These are phyloP conservation scores for Trichosporon asahii DNA, from an alignment of 1,284 basidiomycete species.

Conservation along the genomic window DNA sequence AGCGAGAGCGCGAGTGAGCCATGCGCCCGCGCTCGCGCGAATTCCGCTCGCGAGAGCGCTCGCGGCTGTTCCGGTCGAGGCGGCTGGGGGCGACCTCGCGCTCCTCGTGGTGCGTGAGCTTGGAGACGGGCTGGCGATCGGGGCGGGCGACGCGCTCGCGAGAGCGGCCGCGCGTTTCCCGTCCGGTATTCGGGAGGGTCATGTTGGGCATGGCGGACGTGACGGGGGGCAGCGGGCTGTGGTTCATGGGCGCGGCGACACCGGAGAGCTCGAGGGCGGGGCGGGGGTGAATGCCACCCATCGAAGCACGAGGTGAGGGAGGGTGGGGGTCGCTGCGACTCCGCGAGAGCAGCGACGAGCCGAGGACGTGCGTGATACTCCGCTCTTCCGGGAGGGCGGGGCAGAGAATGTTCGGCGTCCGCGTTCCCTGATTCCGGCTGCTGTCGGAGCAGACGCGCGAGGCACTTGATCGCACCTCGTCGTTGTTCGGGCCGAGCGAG, in stretches of 20 bases:
- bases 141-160: conserved; percentile 33
- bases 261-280: conserved; percentile 14
- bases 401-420: conserved; percentile 20
- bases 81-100: conserved; percentile 41
- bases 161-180: conserved; percentile 34
- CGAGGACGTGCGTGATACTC: conserved; percentile 19
- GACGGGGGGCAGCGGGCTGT: conserved; percentile 17
- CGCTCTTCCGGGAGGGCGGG: conserved; percentile 22
- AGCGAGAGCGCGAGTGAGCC: conserved; percentile 16
- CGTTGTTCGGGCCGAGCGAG: conserved; percentile 32
- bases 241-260: not conserved
- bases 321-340: conserved; percentile 45
- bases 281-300: conserved; percentile 19
- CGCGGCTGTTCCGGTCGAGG: conserved; percentile 16
- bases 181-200: not conserved
- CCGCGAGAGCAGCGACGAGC: conserved; percentile 37
- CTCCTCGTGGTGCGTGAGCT: conserved; percentile 38
- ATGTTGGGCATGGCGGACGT: conserved; percentile 7
- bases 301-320: conserved; percentile 21
- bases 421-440: conserved; percentile 17
- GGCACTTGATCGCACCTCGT: conserved; percentile 12
- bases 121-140: conserved; percentile 23
- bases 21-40: conserved; percentile 21
- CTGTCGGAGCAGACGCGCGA: not conserved
- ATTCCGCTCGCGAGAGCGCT: conserved; percentile 14